Conservation (phyloP, 2,329 filamentous ascomycete genomes). For the Botrytis porri region DNA sequence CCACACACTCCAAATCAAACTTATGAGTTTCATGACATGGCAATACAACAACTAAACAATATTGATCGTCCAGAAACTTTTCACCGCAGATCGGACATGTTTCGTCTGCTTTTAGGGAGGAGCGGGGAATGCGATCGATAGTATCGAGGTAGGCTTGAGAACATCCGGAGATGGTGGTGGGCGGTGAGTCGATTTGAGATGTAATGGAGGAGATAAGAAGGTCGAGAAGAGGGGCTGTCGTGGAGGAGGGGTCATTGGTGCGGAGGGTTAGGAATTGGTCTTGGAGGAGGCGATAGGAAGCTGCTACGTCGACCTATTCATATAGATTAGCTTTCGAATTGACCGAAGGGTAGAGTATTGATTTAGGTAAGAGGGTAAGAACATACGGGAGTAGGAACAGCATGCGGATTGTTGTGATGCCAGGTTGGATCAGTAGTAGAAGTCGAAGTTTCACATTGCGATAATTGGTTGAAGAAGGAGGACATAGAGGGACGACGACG, state of each 20-base stretch:
- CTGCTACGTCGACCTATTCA: conserved; percentile 49
- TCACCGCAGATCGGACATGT: conserved; percentile 65
- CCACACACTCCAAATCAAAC: conserved; percentile 67
- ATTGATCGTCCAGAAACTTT: conserved; percentile 58
- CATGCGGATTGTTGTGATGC: conserved; percentile 51
- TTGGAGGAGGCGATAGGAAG: conserved; percentile 58
- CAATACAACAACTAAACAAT: conserved; percentile 61
- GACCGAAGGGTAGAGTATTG: not conserved
- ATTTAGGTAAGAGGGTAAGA: not conserved
- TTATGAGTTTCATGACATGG: conserved; percentile 57
- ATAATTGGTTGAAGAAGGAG: conserved; percentile 57
- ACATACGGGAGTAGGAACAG: conserved; percentile 52
- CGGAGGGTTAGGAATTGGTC: conserved; percentile 53
- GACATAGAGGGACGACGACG: conserved; percentile 59
- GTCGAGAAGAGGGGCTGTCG: conserved; percentile 48
- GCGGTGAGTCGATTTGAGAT: conserved; percentile 51
- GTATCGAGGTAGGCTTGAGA: conserved; percentile 57
- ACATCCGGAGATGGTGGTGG: conserved; percentile 51
- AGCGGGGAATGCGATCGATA: conserved; percentile 56
- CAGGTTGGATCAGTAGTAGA: conserved; percentile 24
- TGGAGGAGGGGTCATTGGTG: conserved; percentile 43
- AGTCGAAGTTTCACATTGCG: conserved; percentile 39
- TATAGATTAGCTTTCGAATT: not conserved
- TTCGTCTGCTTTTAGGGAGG: conserved; percentile 46
- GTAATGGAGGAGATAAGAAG: conserved; percentile 49